Percentiles rank a stretch among this genome's conserved stretches.
These are phyloP conservation scores for Carallia pectinifolia DNA, from an alignment of 345 rosid genomes.

Conservation along the genomic window DNA sequence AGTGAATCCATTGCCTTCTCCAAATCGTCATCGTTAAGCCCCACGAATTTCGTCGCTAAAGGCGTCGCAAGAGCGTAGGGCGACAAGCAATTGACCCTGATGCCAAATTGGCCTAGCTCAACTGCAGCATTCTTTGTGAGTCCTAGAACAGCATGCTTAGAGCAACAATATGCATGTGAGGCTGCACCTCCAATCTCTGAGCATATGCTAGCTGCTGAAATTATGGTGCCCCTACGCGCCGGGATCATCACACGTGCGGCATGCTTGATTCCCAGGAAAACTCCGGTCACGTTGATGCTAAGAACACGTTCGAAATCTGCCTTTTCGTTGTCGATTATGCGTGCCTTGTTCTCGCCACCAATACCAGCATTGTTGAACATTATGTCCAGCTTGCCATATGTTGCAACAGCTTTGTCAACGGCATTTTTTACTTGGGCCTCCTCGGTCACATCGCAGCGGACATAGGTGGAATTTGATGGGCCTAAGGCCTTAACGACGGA, in stretches of 20 bases:
- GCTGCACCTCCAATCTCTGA: conserved; percentile 12
- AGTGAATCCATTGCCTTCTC: conserved; percentile 25
- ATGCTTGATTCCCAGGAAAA: conserved; percentile 30
- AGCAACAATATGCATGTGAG: conserved; percentile 40
- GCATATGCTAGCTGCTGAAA: conserved; percentile 10
- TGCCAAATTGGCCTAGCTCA: conserved; percentile 53
- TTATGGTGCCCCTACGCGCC: conserved; percentile 3
- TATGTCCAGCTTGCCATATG: conserved; percentile 27
- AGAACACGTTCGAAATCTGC: conserved; percentile 25
- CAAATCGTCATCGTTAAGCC: conserved; percentile 20
- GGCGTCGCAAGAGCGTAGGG: conserved; percentile 43
- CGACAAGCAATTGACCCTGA: conserved; percentile 47
- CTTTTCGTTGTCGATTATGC: conserved; percentile 23
- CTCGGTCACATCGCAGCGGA: conserved; percentile 17
- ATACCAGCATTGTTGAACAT: conserved; percentile 36
- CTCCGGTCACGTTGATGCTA: conserved; percentile 16
- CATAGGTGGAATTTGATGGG: conserved; percentile 8
- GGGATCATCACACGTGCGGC: conserved; percentile 41
- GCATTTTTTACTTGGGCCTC: conserved; percentile 15
- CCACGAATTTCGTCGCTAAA: conserved; percentile 34
- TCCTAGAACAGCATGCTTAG: conserved; percentile 48
- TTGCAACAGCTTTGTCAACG: conserved; percentile 9
- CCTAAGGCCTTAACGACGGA: neutral
- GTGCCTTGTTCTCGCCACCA: conserved; percentile 14
- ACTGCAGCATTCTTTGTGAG: conserved; percentile 42